phyloP scores from a whole-genome alignment of 371 early-diverging fungal genomes.

The Mucor racemosus region DNA sequence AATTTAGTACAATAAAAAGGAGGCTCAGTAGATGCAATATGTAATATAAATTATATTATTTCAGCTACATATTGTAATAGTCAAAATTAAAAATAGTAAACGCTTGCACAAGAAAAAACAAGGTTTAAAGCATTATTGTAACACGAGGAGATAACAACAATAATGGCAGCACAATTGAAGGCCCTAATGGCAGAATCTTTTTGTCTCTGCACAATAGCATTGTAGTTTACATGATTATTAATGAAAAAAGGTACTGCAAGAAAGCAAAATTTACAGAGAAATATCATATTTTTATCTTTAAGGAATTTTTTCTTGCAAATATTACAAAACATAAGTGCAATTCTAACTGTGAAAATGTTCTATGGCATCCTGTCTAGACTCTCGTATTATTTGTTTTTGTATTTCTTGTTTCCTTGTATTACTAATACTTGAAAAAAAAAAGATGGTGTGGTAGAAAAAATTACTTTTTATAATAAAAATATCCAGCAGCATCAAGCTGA shows the following conservation, averaged over 20 bases:
- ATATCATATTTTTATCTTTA: background rate
- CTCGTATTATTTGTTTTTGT: no score
- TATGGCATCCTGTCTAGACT: no score
- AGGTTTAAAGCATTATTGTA: background rate
- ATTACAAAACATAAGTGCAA: background rate
- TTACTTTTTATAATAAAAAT: background rate
- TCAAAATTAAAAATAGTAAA: background rate
- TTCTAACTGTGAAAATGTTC: no score
- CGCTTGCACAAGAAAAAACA: background rate
- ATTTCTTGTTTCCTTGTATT: no score
- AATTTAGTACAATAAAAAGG: background rate
- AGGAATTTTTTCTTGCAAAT: background rate
- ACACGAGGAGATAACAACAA: background rate
- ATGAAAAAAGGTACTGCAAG: background rate
- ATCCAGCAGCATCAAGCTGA: slow-evolving; percentile 15
- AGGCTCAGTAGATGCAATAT: no score
- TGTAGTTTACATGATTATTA: background rate
- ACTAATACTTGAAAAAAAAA: no score
- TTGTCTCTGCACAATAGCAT: background rate
- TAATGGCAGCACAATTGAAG: background rate
- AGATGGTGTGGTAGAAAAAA: no score
- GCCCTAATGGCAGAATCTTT: background rate
- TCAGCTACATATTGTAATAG: no score
- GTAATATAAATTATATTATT: no score
- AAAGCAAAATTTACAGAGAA: background rate